A percentile compares a stretch with the other conserved stretches of the same genome.
Conservation (phyloP, 1,284 basidiomycete genomes). For the Pascua guehoae region DNA sequence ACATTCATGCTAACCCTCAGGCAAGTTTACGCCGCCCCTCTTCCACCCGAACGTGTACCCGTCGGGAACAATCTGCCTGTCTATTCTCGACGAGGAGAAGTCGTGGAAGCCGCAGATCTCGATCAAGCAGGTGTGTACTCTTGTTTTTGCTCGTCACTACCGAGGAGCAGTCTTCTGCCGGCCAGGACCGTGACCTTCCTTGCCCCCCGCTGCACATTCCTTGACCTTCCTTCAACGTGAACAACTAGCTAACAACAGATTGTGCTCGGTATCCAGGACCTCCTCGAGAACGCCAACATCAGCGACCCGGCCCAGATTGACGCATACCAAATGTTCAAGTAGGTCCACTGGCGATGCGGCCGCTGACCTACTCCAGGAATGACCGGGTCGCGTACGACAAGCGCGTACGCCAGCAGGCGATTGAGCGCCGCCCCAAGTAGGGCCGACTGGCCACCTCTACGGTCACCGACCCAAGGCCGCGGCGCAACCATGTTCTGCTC, state of each 20-base stretch:
- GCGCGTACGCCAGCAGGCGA: slow-evolving; percentile 73
- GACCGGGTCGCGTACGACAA: slow-evolving; percentile 85
- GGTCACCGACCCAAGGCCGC: too few species aligned
- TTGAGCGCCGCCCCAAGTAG: slow-evolving; percentile 69
- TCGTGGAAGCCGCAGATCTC: slow-evolving; percentile 99
- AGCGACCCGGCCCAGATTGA: slow-evolving; percentile 95
- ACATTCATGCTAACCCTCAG: slow-evolving; percentile 54
- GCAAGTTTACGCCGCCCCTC: slow-evolving; percentile 92
- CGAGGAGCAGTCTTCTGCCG: background rate
- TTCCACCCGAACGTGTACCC: slow-evolving; percentile 99
- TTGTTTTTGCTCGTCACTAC: background rate
- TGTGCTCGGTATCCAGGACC: slow-evolving; percentile 88
- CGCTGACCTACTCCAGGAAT: slow-evolving; percentile 58
- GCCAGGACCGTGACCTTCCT: background rate
- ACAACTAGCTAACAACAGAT: slow-evolving; percentile 58
- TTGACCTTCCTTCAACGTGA: background rate
- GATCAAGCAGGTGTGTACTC: slow-evolving; percentile 81
- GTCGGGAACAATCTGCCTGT: slow-evolving; percentile 95
- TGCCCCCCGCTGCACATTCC: background rate
- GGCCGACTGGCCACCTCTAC: too few species aligned
- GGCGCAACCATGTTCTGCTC: too few species aligned
- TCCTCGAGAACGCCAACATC: slow-evolving; percentile 90
- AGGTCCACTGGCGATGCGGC: slow-evolving; percentile 38
- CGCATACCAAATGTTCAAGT: slow-evolving; percentile 98
- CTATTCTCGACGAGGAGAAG: slow-evolving; percentile 98